Percentiles rank a stretch among this genome's conserved stretches.
These are phyloP conservation scores for Grosmannia penicillata DNA, from an alignment of 2,329 filamentous ascomycete species.

Conservation along the genomic window DNA sequence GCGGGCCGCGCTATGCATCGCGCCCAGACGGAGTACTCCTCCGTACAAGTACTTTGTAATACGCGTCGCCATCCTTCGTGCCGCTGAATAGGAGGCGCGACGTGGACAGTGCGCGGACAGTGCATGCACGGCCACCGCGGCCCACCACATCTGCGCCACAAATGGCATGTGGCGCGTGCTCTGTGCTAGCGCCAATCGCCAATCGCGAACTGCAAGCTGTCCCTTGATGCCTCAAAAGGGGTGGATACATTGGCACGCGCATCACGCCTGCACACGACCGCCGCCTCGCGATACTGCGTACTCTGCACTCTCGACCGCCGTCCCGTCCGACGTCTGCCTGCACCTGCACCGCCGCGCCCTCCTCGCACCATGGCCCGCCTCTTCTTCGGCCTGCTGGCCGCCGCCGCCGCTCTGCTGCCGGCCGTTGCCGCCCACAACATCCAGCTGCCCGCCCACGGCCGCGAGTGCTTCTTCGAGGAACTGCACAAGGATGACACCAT, in stretches of 20 bases:
- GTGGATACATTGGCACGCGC: slow-evolving; percentile 2
- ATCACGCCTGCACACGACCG: slow-evolving; percentile 1
- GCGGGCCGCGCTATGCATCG: no score
- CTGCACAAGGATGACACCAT: slow-evolving; percentile 92
- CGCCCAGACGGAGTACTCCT: no score
- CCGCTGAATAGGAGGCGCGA: no score
- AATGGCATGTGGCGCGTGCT: no score
- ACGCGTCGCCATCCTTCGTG: no score
- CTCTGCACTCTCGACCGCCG: neutral
- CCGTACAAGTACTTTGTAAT: no score
- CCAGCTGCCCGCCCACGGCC: slow-evolving; percentile 78
- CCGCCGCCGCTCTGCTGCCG: slow-evolving; percentile 40
- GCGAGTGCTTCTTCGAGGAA: slow-evolving; percentile 94
- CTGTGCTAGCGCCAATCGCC: slow-evolving; percentile 5
- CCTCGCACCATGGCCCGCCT: slow-evolving; percentile 8
- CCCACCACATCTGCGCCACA: no score
- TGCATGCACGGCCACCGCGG: neutral
- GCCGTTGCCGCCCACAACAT: slow-evolving; percentile 81
- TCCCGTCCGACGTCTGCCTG: neutral
- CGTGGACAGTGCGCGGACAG: no score
- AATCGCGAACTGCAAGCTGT: slow-evolving; percentile 11
- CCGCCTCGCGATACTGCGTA: neutral
- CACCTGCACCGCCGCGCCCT: neutral
- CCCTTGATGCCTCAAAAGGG: slow-evolving; percentile 6
- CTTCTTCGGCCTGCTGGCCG: slow-evolving; percentile 20